A percentile compares a stretch with the other conserved stretches of the same genome.
Conservation (phyloP, 2,329 filamentous ascomycete genomes). For the Penicillium digitatum region DNA sequence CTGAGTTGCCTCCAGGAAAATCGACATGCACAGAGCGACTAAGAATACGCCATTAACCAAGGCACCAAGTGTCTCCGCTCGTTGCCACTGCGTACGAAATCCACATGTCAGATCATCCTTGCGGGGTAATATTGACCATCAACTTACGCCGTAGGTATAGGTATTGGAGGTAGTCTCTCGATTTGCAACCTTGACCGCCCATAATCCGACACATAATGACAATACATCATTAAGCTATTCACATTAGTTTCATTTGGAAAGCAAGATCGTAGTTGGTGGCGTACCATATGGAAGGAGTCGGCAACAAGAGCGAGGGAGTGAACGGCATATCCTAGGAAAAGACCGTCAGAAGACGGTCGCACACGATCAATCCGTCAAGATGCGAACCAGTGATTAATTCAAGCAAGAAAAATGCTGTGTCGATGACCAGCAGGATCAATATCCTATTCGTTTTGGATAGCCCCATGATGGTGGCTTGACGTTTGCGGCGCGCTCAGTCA, state of each 20-base stretch:
- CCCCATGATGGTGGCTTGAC: constrained; percentile 55
- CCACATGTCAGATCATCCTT: constrained; percentile 10
- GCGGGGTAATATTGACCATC: neutral
- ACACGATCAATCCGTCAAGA: neutral
- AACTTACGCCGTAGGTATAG: constrained; percentile 86
- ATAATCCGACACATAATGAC: constrained; percentile 84
- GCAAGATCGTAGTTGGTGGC: constrained; percentile 23
- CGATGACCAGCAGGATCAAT: constrained; percentile 85
- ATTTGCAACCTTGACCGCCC: constrained; percentile 88
- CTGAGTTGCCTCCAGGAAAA: constrained; percentile 90
- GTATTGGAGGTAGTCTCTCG: constrained; percentile 75
- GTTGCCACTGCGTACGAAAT: constrained; percentile 67
- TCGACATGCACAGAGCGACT: constrained; percentile 91
- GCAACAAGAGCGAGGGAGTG: constrained; percentile 90
- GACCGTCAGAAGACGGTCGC: constrained; percentile 14
- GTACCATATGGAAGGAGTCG: constrained; percentile 96
- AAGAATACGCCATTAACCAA: constrained; percentile 97
- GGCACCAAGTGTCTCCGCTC: constrained; percentile 92
- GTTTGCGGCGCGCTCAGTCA: constrained; percentile 23
- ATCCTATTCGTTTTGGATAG: constrained; percentile 93
- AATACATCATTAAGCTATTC: constrained; percentile 89
- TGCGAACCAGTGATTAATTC: constrained; percentile 69
- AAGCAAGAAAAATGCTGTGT: constrained; percentile 82
- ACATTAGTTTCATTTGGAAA: neutral
- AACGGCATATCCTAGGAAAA: constrained; percentile 64